These are phyloP conservation scores for Parastagonospora nodorum DNA, from an alignment of 2,329 filamentous ascomycete species.

Conservation along the genomic window DNA sequence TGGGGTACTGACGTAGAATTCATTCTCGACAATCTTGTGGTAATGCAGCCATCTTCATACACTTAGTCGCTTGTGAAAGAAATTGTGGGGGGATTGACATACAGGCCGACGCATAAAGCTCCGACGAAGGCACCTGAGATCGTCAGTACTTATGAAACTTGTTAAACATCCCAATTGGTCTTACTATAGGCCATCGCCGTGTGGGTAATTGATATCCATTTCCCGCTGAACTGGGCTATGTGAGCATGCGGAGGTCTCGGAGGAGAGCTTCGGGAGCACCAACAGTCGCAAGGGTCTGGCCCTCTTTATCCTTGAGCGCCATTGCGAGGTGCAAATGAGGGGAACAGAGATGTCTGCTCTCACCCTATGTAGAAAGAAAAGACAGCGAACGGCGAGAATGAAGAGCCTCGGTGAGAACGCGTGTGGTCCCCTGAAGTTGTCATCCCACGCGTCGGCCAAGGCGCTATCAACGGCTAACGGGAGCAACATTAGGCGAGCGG, in stretches of 20 bases:
- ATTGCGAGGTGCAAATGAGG: constrained; percentile 44
- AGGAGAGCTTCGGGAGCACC: constrained; percentile 26
- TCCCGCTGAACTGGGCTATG: constrained; percentile 70
- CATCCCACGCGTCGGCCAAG: constrained; percentile 29
- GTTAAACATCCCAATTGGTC: constrained; percentile 1
- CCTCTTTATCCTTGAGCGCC: constrained; percentile 66
- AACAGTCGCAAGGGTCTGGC: constrained; percentile 66
- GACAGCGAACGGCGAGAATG: constrained; percentile 37
- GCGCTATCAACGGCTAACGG: constrained; percentile 17
- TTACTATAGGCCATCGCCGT: constrained; percentile 80
- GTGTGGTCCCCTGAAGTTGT: constrained; percentile 37
- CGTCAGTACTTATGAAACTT: constrained; percentile 13
- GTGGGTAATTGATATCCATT: constrained; percentile 89
- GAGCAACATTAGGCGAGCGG: constrained; percentile 20
- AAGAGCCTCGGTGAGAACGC: constrained; percentile 19
- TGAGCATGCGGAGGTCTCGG: constrained; percentile 36
- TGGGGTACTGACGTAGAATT: constrained; percentile 69
- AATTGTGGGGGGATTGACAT: constrained; percentile 12
- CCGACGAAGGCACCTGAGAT: constrained; percentile 77
- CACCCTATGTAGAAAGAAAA: constrained; percentile 25
- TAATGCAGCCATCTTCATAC: constrained; percentile 75
- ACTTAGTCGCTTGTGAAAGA: constrained; percentile 22
- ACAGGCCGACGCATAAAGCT: constrained; percentile 76
- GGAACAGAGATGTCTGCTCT: constrained; percentile 8
- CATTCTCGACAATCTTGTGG: constrained; percentile 96